These are phyloP conservation scores for Leccinum subfulvum DNA, from an alignment of 1,284 basidiomycete species.

Conservation along the genomic window DNA sequence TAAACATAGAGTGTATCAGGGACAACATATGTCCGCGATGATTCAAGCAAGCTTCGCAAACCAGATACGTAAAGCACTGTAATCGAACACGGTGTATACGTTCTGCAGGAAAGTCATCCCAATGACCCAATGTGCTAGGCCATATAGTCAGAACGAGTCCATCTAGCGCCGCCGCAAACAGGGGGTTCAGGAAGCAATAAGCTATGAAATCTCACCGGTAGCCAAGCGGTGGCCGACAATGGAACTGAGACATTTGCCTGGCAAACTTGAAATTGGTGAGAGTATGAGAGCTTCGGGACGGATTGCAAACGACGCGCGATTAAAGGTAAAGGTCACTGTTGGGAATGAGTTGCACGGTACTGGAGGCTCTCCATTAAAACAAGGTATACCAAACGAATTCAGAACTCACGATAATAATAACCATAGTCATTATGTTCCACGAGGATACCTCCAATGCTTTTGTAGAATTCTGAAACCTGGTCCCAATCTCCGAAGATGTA, in stretches of 20 bases:
- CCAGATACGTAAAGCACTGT: not conserved
- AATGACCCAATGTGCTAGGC: not conserved
- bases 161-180: not conserved
- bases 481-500: too few species aligned
- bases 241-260: not conserved
- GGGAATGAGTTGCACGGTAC: not conserved
- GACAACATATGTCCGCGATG: not conserved
- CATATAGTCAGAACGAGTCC: not conserved
- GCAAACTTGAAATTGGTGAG: not conserved
- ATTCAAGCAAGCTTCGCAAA: not conserved
- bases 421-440: not conserved
- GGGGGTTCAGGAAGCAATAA: not conserved
- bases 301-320: not conserved
- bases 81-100: not conserved
- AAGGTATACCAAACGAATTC: not conserved
- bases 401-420: not conserved
- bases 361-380: not conserved
- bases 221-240: not conserved
- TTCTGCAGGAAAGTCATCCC: not conserved
- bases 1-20: not conserved
- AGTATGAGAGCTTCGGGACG: not conserved
- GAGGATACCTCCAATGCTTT: not conserved
- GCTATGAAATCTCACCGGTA: not conserved
- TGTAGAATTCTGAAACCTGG: not conserved
- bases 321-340: not conserved